Evolutionary conservation across 78 protist species (phyloP).

Genomic region (Andalucia godoyi): DNA sequence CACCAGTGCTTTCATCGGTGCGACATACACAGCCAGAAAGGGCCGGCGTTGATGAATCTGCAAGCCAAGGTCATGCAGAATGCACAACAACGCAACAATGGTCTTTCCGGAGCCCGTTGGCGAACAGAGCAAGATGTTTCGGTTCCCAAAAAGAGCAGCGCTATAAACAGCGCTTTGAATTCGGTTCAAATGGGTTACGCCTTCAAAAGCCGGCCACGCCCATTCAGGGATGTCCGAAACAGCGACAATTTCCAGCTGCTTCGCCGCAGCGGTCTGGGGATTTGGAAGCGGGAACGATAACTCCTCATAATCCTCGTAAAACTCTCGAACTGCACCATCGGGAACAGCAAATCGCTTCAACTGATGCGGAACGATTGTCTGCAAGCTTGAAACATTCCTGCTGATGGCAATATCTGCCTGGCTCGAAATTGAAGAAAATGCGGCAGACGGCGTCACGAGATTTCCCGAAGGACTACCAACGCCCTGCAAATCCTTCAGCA

Average conservation of each 20-base stretch:
- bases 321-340: not conserved
- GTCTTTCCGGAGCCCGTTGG: conserved; percentile 99
- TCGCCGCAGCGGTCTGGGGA: conserved; percentile 4
- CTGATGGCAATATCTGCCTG: no score
- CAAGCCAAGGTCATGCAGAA: conserved; percentile 73
- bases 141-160: conserved; percentile 51
- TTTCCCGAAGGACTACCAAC: no score
- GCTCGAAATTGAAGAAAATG: no score
- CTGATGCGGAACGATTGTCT: no score
- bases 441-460: no score
- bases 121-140: conserved; percentile 93
- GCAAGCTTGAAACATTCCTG: no score
- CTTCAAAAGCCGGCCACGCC: conserved; percentile 64
- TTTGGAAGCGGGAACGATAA: conserved; percentile 70
- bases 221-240: conserved; percentile 63
- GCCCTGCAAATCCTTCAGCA: no score
- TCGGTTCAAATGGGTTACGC: conserved; percentile 43
- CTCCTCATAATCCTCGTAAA: conserved; percentile 38
- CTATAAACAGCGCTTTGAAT: conserved; percentile 62
- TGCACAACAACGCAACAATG: conserved; percentile 93
- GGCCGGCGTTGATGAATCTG: no score
- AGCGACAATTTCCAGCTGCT: conserved; percentile 13
- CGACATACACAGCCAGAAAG: conserved; percentile 96
- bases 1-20: conserved; percentile 99
- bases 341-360: no score